Base-by-base conservation (phyloP, 345 rosid genomes). In the Ailanthus altissimus region DNA sequence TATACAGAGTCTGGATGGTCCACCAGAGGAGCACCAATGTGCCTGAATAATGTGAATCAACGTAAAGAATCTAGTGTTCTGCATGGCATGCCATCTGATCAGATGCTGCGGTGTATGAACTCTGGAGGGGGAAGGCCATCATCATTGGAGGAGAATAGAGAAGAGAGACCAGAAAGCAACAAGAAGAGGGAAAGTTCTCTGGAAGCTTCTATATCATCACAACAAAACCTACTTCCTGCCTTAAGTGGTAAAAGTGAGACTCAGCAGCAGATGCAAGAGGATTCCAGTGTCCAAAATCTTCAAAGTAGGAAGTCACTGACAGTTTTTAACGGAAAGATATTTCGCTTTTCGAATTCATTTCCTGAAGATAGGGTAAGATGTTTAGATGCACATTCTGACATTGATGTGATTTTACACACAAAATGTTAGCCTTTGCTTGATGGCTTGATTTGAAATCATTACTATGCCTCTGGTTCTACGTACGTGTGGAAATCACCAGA, bases 321-420 rank as follows among this genome's bases (percentile, higher is more conserved):
- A 69, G 90, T 92, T 80, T 96, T 93, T 84, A 82, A 76, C 77
- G 93, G 97, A 86, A 92, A 85, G 72, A 81, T n/a, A 69, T 93
- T 96, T 83, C 59, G 92, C 81, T 96, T 93, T 86, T 91, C 97
- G 23, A 74, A 78, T 81, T 86, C 84, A 43, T 93, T 93, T 88
- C 95, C 94, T 85, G 86, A 87, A 83, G 93, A 93, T 73, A 85
- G 90, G 91, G 99, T 96, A 88, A 78, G 93, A 79, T 71, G n/a
- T 58, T 81, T 51, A 78, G 70, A 61, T 74, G 51, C 53, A 42
- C 50, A 50, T 66, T 59, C 47, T 43, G 13, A 38, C 21, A 25
- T 67, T 51, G 23, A 16, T 73, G 14, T 57, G 58, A 60, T 47
- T 38, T 61, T 36, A 16, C 63, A 5, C 38, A 32, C 66, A 23